These are phyloP conservation scores for Citeromyces siamensis DNA, from an alignment of 1,139 yeast genomes.

Conservation along the genomic window DNA sequence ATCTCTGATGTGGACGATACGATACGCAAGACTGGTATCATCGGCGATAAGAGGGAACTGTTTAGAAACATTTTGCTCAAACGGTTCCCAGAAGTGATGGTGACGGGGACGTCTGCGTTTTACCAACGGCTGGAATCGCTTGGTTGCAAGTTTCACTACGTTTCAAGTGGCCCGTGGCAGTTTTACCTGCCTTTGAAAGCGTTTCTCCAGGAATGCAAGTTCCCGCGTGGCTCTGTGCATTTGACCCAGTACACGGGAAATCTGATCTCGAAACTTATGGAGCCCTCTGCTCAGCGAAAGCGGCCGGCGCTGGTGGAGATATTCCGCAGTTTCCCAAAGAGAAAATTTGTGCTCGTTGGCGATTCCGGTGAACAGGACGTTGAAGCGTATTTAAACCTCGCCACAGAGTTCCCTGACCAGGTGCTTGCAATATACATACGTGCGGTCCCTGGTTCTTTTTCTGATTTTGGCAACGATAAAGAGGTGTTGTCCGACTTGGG, in stretches of 20 bases:
- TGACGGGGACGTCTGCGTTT: constrained; percentile 70
- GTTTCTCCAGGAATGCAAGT: constrained; percentile 38
- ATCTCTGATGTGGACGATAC: constrained; percentile 96
- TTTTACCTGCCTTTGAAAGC: constrained; percentile 52
- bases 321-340: constrained; percentile 62
- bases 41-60: constrained; percentile 75
- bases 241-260: constrained; percentile 82
- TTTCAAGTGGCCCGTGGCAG: constrained; percentile 94
- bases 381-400: constrained; percentile 77
- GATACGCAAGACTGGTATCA: constrained; percentile 77
- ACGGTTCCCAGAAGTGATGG: constrained; percentile 50
- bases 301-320: constrained; percentile 49
- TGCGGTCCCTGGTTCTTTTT: constrained; percentile 59
- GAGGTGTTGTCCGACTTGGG: constrained; percentile 11
- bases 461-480: constrained; percentile 33
- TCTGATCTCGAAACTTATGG: constrained; percentile 66
- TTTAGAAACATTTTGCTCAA: constrained; percentile 66
- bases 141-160: constrained; percentile 57
- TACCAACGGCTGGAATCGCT: constrained; percentile 26
- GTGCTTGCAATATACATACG: constrained; percentile 71
- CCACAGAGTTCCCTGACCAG: constrained; percentile 46
- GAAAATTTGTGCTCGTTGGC: constrained; percentile 76
- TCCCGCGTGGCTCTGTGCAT: constrained; percentile 74
- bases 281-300: constrained; percentile 79
- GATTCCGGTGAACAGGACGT: constrained; percentile 95